Evolutionary conservation across 2,329 filamentous ascomycete species (phyloP).

Genomic region (Cladosporium sp.): DNA sequence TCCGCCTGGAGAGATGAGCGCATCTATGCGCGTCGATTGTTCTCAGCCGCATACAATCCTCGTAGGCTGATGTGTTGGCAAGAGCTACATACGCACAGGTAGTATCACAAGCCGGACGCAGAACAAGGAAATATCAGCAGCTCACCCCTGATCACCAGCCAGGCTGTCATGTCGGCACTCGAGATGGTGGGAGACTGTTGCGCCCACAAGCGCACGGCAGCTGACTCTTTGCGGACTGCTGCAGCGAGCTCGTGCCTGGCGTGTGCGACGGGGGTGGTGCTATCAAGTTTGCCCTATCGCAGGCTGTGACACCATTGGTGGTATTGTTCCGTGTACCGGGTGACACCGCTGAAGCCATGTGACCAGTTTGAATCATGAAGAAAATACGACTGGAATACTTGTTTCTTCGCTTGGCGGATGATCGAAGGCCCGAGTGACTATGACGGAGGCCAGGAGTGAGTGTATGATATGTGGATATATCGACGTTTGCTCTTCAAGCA

Average conservation of each 20-base stretch:
- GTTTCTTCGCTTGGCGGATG: background rate
- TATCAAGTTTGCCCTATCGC: background rate
- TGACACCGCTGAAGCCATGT: background rate
- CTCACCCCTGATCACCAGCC: background rate
- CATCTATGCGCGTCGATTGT: background rate
- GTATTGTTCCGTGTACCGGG: background rate
- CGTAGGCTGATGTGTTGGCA: background rate
- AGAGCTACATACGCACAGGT: too few relatives aligned
- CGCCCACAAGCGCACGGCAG: slow-evolving; percentile 1
- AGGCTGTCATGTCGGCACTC: background rate
- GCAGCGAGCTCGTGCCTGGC: slow-evolving; percentile 1
- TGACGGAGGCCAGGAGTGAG: background rate
- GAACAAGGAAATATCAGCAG: background rate
- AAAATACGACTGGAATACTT: background rate
- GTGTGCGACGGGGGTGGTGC: background rate
- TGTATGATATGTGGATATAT: background rate
- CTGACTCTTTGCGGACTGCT: background rate
- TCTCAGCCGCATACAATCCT: background rate
- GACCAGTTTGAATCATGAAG: background rate
- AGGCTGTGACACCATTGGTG: background rate
- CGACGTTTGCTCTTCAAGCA: too few relatives aligned
- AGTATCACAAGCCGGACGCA: background rate
- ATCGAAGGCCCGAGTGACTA: background rate
- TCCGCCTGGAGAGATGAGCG: too few relatives aligned
- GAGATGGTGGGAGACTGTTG: background rate